phyloP scores from a whole-genome alignment of 2,329 filamentous ascomycete species.

The Fusarium xyrophilum region DNA sequence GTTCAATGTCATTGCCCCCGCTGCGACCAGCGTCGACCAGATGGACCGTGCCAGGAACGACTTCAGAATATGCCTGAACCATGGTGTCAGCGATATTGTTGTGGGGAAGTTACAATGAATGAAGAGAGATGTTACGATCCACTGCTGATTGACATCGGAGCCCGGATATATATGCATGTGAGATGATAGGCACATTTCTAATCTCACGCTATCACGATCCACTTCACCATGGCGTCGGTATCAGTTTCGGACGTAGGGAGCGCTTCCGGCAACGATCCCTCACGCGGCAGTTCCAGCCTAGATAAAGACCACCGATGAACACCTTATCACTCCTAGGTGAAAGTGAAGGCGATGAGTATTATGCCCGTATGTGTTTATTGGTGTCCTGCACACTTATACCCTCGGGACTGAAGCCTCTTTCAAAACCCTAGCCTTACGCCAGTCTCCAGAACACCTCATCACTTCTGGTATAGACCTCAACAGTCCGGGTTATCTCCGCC shows the following conservation, averaged over 20 bases:
- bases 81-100: neutral
- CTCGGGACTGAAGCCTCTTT: no score
- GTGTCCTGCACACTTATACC: no score
- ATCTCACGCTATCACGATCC: neutral
- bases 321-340: neutral
- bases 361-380: no score
- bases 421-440: no score
- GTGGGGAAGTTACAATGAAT: accelerated
- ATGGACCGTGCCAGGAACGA: neutral
- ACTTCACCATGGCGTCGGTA: neutral
- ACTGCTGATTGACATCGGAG: no score
- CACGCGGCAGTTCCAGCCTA: neutral
- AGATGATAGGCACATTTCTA: neutral
- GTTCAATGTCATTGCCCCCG: neutral
- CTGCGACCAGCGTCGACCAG: neutral
- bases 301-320: neutral
- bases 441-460: neutral
- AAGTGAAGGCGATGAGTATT: no score
- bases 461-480: neutral
- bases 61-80: neutral
- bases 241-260: neutral
- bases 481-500: neutral
- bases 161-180: neutral
- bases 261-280: neutral
- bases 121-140: accelerated